Evolutionary conservation across 345 rosid species (phyloP), one percentile per base, ranked within the genome.

Genomic region (Eutrema japonicum): DNA sequence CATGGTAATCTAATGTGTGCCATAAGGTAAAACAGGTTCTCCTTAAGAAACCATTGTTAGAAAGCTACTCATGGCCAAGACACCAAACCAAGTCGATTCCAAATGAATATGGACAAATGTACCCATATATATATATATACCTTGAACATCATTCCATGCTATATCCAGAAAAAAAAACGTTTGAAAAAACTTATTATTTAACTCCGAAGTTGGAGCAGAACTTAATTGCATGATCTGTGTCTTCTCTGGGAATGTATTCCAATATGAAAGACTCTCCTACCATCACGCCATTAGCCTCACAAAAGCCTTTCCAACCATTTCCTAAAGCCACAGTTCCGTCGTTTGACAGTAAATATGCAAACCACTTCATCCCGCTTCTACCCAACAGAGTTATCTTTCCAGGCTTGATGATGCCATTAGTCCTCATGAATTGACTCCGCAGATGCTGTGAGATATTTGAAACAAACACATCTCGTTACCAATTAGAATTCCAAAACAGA

Each of bases 201-300:
- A 45, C 61, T 51, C 53, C 6, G 0, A 14, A 52, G 46, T 32
- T 51, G 6, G 54, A 30, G 33, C 14, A 61, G 37, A 71, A 71
- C 53, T 50, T 71, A 9, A 53, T 6, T 10, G 64, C 65, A 54
- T 16, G 65, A 58, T 45, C 38, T 36, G 71, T 16, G 47, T 37
- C 65, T n/a, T 73, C 33, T 6, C 14, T 3, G 10, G 16, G 12
- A 52, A 72, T 6, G 13, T 64, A 36, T 27, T 73, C 71, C 70
- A 73, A 46, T 53, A 36, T 8, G 48, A 54, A 73, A 64, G 64
- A 53, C 11, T 52, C 71, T 53, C 71, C 71, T 55, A 55, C 7
- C 77, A 52, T 54, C 57, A 73, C 63, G 10, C 77, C 77, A 64
- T 73, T 64, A 5, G 76, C 76, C 48, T 72, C 76, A 26, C 70